Evolutionary conservation across 139 green algal species (phyloP), one percentile per base, ranked within the genome.

Genomic region (Chlorella sp.): DNA sequence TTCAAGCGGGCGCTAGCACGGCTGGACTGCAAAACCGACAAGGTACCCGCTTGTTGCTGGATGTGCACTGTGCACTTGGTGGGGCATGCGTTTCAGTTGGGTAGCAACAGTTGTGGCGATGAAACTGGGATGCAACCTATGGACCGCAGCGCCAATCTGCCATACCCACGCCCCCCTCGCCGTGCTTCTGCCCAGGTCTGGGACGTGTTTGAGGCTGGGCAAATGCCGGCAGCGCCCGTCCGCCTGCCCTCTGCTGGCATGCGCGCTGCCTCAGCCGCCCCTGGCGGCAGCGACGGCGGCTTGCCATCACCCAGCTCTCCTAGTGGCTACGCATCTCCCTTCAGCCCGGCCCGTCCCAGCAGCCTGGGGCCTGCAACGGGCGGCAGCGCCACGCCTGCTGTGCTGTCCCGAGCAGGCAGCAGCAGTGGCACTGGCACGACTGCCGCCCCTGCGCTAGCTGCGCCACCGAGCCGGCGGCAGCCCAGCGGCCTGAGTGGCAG

Each of bases 1-100:
- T 86, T 86, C 56, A 36, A 34, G n/a, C 51, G 56, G 0, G 58
- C 54, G 1, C 40, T 86, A 54, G 70, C 6, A 2, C 51, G 81
- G 4, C 70, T 86, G 32, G 72, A 86, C 22, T 73, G 70, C 56
- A 86, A 74, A 40, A 73, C 70, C 22, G 81, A 86, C 56, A 86
- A 86, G 81, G 81, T 86, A 19, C n/a, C n/a, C n/a, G n/a, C n/a
- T n/a, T n/a, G n/a, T n/a, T 36, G 76, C 24, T 6, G n/a, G 30
- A 5, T 41, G 65, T 22, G 30, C 30, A 64, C 62, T 19, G 0
- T 40, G 24, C 2, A 36, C 14, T 67, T 54, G 0, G 48, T n/a
- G n/a, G 19, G 32, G 13, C 24, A 2, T 56, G n/a, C n/a, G n/a
- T n/a, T n/a, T n/a, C n/a, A n/a, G n/a, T n/a, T n/a, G n/a, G 73